A percentile compares a stretch with the other conserved stretches of the same genome.
These are phyloP conservation scores for Colletotrichum sp. DNA, from an alignment of 2,329 filamentous ascomycete genomes.

Conservation along the genomic window DNA sequence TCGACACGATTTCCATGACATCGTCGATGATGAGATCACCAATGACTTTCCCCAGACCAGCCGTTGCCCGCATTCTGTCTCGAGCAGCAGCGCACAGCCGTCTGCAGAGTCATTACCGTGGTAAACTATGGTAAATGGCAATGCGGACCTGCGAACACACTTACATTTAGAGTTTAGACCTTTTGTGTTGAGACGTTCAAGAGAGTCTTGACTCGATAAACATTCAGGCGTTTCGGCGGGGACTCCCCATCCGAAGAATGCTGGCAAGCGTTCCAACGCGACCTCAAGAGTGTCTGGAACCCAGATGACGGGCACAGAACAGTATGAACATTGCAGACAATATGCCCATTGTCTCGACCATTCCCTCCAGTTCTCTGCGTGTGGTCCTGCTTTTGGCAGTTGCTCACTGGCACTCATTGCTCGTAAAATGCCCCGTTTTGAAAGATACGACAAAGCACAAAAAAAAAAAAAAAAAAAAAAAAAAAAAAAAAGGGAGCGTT, in stretches of 20 bases:
- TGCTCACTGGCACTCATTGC: background rate
- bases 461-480: background rate
- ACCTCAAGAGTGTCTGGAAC: background rate
- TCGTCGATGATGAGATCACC: background rate
- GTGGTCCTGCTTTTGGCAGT: background rate
- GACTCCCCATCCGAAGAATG: slow-evolving; percentile 3
- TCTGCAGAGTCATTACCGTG: background rate
- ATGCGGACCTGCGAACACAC: background rate
- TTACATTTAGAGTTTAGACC: background rate
- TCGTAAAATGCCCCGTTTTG: background rate
- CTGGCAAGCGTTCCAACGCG: slow-evolving; percentile 1
- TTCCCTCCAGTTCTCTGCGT: background rate
- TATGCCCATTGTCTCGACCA: background rate
- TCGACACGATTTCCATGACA: background rate
- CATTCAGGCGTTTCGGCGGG: slow-evolving; percentile 2
- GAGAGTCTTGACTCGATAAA: slow-evolving; percentile 7
- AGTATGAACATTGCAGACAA: background rate
- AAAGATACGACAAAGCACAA: background rate
- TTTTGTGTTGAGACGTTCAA: background rate
- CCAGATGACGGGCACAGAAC: background rate
- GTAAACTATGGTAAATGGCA: background rate
- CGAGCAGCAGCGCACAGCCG: background rate
- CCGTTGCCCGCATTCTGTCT: background rate
- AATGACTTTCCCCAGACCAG: background rate
- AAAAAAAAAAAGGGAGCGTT: background rate